A percentile compares a stretch with the other conserved stretches of the same genome.
Conservation (phyloP, 129 eudicot genomes). For the Arctium minus region DNA sequence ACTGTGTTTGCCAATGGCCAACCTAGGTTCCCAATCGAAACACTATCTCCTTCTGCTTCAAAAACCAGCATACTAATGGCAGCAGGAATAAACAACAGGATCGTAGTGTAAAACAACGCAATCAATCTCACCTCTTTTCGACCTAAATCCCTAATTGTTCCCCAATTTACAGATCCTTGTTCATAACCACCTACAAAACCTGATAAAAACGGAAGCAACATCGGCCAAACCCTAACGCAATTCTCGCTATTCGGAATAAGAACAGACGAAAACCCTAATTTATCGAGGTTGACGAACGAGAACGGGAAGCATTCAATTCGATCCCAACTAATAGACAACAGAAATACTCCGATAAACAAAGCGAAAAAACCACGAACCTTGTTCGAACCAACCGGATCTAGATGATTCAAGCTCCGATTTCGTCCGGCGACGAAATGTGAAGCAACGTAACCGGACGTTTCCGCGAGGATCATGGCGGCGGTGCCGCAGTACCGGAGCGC, state of each 20-base stretch:
- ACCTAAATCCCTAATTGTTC: conserved; percentile 59
- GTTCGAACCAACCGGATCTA: conserved; percentile 31
- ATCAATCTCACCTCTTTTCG: conserved; percentile 60
- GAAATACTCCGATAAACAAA: conserved; percentile 51
- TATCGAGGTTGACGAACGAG: conserved; percentile 47
- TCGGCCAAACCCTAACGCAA: conserved; percentile 82
- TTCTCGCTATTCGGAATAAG: conserved; percentile 35
- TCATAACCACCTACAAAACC: conserved; percentile 90
- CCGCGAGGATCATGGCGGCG: conserved; percentile 91
- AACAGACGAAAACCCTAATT: conserved; percentile 34
- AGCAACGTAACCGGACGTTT: conserved; percentile 61
- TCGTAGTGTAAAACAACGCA: conserved; percentile 70
- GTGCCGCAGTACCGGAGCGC: conserved; percentile 90
- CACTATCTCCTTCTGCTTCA: conserved; percentile 85
- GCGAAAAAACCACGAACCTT: conserved; percentile 79
- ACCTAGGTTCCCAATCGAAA: conserved; percentile 51
- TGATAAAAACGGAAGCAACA: conserved; percentile 88
- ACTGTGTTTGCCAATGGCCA: conserved; percentile 95
- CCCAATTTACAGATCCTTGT: conserved; percentile 58
- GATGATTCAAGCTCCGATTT: conserved; percentile 20
- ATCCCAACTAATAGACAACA: conserved; percentile 89
- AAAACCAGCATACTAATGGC: conserved; percentile 79
- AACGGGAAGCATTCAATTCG: conserved; percentile 81
- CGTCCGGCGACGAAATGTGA: conserved; percentile 48
- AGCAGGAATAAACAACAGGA: conserved; percentile 77